phyloP scores from a whole-genome alignment of 2,329 filamentous ascomycete genomes.

The Macrophomina tecta region DNA sequence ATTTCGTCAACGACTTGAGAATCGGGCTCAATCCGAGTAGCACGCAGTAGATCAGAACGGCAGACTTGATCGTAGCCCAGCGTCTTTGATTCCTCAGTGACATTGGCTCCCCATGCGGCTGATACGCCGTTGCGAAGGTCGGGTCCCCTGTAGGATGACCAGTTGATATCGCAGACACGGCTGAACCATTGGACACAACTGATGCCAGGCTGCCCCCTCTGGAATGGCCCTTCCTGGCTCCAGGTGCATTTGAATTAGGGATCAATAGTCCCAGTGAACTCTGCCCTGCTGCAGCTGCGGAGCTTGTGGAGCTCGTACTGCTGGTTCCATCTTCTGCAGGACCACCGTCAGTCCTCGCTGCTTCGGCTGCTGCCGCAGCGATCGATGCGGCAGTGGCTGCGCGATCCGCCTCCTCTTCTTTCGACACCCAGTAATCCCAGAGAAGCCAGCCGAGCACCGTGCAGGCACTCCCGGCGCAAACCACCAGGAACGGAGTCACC shows the following conservation, averaged over 20 bases:
- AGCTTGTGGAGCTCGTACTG: conserved; percentile 29
- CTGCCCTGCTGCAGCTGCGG: not conserved
- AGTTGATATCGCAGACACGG: conserved; percentile 39
- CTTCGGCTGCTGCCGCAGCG: conserved; percentile 28
- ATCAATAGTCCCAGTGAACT: conserved; percentile 47
- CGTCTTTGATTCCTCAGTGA: conserved; percentile 66
- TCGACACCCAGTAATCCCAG: conserved; percentile 89
- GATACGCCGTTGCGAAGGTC: conserved; percentile 50
- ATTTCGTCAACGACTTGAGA: conserved; percentile 92
- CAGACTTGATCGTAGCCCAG: conserved; percentile 87
- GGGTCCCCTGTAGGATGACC: conserved; percentile 38
- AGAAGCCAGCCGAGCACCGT: conserved; percentile 88
- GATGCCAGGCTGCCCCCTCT: conserved; percentile 64
- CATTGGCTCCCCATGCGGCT: conserved; percentile 48
- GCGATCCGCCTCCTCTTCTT: conserved; percentile 63
- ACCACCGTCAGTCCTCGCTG: conserved; percentile 19
- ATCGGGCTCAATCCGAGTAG: conserved; percentile 92
- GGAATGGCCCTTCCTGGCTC: conserved; percentile 46
- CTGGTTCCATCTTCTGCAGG: conserved; percentile 31
- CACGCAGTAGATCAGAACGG: conserved; percentile 89
- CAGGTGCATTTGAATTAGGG: conserved; percentile 17
- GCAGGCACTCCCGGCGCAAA: conserved; percentile 80
- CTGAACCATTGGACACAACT: conserved; percentile 53
- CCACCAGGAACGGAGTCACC: conserved; percentile 87
- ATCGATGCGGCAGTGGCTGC: conserved; percentile 33